Evolutionary conservation across 768 basidiomycete genomes (phyloP), one percentile per base, ranked within the genome.

Genomic region (Rhodotorula toruloides): DNA sequence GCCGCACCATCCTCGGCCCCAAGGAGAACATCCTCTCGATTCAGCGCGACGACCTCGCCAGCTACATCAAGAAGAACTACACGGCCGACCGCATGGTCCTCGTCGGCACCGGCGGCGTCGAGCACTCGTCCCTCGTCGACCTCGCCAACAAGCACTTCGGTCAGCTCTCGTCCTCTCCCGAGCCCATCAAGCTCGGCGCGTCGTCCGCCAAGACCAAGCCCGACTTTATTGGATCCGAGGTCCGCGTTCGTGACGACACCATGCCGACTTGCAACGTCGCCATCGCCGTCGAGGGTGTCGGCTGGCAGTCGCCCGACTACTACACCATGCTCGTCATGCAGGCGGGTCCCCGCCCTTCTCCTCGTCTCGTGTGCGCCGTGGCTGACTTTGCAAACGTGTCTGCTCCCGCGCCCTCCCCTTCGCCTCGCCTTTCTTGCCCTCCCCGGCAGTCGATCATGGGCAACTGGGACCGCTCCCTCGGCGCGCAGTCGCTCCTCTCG

Each of bases 311-410:
- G 16, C 92, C 94, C 36, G 96, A 99, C 80, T 98, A 98, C 83
- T 98, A 90, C 86, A 91, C 93, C 67, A 94, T 99, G 93, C 86
- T 97, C 81, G 92, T 91, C 77, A 90, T 96, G 87, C 90, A n/a
- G n/a, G n/a, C n/a, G n/a, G n/a, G n/a, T n/a, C n/a, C n/a, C n/a
- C n/a, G n/a, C n/a, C n/a, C n/a, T n/a, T n/a, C n/a, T n/a, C n/a
- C n/a, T n/a, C n/a, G n/a, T n/a, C n/a, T n/a, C n/a, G n/a, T n/a
- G n/a, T n/a, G n/a, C n/a, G n/a, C n/a, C n/a, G n/a, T n/a, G n/a
- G n/a, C n/a, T n/a, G n/a, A n/a, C n/a, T n/a, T n/a, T n/a, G n/a
- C n/a, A n/a, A n/a, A n/a, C n/a, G n/a, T n/a, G n/a, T n/a, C n/a
- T n/a, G n/a, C n/a, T n/a, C n/a, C n/a, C n/a, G n/a, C n/a, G n/a